Base-by-base conservation (phyloP, 495 filamentous ascomycete species). In the Talaromyces adpressus region DNA sequence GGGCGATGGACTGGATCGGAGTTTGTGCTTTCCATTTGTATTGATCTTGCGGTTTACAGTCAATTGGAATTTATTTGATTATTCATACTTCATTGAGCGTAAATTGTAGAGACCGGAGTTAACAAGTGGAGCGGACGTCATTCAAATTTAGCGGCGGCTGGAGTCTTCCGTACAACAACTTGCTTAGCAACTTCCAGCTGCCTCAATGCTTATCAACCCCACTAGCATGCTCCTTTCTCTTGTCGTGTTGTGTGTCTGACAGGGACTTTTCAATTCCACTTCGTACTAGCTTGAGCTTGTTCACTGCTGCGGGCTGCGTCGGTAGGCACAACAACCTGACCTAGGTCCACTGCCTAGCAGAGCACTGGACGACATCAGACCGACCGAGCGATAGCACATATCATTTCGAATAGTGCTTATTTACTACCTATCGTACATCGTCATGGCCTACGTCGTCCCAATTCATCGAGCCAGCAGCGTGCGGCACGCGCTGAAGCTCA, bases 371-470 rank as follows among this genome's bases (percentile, higher is more conserved):
- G 45, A 41, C 36, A 16, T 41, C 7, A 49, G n/a, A 49, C 18
- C 41, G 41, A 45, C 41, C 29, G 29, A 30, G 6, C n/a, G 7
- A 22, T 20, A 49, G 1, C 45, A 49, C n/a, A 45, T 45, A n/a
- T 20, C 45, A 49, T 49, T 3, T 20, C 8, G 3, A 49, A 22
- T 1, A 22, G 52, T 56, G 52, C 27, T 16, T 27, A n/a, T 6
- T 16, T 56, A 14, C 4, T 27, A 4, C 22, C 3, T 14, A 56
- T 36, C 29, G 8, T 49, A 14, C 11, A 32, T 12, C 23, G 61
- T 47, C 18, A 99, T 99, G 94, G 89, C 95, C 56, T 99, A 97
- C 69, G 78, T 99, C 64, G 92, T 91, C 65, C 93, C 94, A 4
- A 96, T 99, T 62, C 94, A 98, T 74, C 81, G 89, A 66, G 89